Percentiles rank a stretch among this genome's conserved stretches.
These are phyloP conservation scores for Backusella australiensis DNA, from an alignment of 192 early-diverging fungal genomes.

Conservation along the genomic window DNA sequence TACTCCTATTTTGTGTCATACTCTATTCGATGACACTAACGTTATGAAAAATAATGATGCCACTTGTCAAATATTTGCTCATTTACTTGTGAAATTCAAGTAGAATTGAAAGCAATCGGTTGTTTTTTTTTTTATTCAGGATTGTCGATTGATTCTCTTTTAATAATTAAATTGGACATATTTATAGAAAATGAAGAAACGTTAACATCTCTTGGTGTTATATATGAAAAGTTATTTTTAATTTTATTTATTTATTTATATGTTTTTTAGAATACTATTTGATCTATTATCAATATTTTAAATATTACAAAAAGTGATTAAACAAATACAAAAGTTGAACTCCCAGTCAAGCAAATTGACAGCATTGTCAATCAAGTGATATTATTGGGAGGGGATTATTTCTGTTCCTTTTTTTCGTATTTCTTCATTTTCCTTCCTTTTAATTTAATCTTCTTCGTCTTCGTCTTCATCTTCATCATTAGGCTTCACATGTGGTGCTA, in stretches of 20 bases:
- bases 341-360: not conserved
- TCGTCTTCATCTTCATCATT: not conserved
- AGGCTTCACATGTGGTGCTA: not conserved
- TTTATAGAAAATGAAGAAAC: constrained; percentile 2
- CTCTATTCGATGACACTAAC: not conserved
- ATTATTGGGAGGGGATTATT: not conserved
- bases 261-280: not conserved
- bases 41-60: not conserved
- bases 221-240: not conserved
- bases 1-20: not conserved
- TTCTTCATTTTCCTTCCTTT: not conserved
- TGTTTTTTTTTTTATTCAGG: not conserved
- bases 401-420: not conserved
- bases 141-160: not conserved
- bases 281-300: not conserved
- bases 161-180: not conserved
- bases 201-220: not conserved
- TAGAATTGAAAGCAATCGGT: not conserved
- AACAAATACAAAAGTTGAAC: not conserved
- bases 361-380: not conserved
- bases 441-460: not conserved
- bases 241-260: too few species aligned
- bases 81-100: not conserved
- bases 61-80: not conserved
- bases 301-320: not conserved